These are phyloP conservation scores for Aspergillus oerlinghausenensis DNA, from an alignment of 2,329 filamentous ascomycete species.

Conservation along the genomic window DNA sequence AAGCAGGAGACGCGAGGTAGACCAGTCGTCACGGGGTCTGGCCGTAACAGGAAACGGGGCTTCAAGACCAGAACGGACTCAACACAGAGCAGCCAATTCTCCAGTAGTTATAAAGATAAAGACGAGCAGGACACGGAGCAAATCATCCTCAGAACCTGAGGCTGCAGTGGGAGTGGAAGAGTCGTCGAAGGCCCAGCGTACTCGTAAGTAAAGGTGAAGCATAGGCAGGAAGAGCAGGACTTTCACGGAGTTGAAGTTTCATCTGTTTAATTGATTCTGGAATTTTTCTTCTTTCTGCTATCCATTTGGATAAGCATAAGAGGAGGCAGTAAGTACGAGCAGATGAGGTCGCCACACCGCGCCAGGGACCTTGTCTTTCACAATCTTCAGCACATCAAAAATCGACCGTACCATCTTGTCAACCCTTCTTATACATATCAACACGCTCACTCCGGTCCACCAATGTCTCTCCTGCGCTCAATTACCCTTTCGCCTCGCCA, in stretches of 20 bases:
- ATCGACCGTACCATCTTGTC: constrained; percentile 21
- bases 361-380: constrained; percentile 19
- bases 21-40: constrained; percentile 7
- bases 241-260: constrained; percentile 5
- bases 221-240: not conserved
- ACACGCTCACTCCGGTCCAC: constrained; percentile 26
- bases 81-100: not conserved
- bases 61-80: not conserved
- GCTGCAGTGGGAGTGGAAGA: not conserved
- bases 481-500: constrained; percentile 28
- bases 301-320: constrained; percentile 17
- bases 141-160: not conserved
- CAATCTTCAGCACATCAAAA: constrained; percentile 22
- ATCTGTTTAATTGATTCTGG: not conserved
- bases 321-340: constrained; percentile 16
- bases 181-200: not conserved
- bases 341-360: constrained; percentile 18
- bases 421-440: constrained; percentile 23
- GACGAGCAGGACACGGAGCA: not conserved
- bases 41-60: not conserved
- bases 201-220: no score
- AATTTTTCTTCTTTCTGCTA: constrained; percentile 16
- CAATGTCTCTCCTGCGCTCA: constrained; percentile 23
- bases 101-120: not conserved
- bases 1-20: not conserved